Evolutionary conservation across 1,139 yeast species (phyloP), one percentile per base, ranked within the genome.

Genomic region (Oligophagozyma castellii): DNA sequence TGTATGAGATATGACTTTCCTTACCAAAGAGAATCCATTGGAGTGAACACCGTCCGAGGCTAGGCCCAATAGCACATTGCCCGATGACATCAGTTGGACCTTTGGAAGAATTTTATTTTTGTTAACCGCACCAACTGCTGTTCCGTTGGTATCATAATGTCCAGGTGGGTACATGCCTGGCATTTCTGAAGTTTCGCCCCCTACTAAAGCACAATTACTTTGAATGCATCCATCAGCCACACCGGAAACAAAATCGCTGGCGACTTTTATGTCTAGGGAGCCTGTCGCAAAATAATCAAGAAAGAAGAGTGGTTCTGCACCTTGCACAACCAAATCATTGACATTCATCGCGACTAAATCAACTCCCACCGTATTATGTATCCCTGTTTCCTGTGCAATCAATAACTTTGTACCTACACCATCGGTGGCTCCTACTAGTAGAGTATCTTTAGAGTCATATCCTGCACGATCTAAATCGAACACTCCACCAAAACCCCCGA

Each of bases 171-270:
- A 92, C 78, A 92, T 83, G 42, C 98, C 98, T 23, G 99, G 99
- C 99, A 92, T 92, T 65, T 92, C 99, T 33, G 94, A 81, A 28
- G 99, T 92, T 58, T 92, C 98, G 42, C 98, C 99, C 33, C 99
- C 99, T 36, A 92, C 95, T 37, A 92, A 67, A 5, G 99, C 98
- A 67, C 98, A 89, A 10, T 94, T 95, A 22, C 98, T 83, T 45
- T 73, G 71, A 39, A 77, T 75, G 65, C 99, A 92, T 31, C 98
- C 99, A 41, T 80, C 79, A 27, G 95, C 95, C 38, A 92, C 96
- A 55, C 98, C 98, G 37, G 73, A 65, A 29, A 92, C 96, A 47
- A 92, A 92, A 40, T 73, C 76, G 22, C 93, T 75, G 5, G 96
- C 95, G 25, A 81, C 67, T 35, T 68, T 63, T 40, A 84, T 72